A percentile compares a stretch with the other conserved stretches of the same genome.
These are phyloP conservation scores for Ophiostoma sp. DNA, from an alignment of 2,329 filamentous ascomycete species.

Conservation along the genomic window DNA sequence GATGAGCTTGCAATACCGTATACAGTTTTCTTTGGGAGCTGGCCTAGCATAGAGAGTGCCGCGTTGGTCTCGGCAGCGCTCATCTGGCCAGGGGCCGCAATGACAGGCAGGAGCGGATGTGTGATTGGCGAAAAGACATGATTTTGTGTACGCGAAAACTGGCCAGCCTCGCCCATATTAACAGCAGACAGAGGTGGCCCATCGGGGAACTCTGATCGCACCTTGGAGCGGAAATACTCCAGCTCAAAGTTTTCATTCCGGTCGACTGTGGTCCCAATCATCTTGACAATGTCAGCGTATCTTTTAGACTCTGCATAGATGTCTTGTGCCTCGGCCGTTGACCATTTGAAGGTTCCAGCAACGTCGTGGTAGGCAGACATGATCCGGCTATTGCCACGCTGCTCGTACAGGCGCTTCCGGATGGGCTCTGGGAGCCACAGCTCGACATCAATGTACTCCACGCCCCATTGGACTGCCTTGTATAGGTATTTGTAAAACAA, in stretches of 20 bases:
- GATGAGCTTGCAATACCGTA: constrained; percentile 72
- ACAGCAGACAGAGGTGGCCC: constrained; percentile 72
- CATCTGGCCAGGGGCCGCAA: constrained; percentile 79
- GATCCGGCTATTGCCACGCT: constrained; percentile 72
- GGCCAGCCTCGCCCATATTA: constrained; percentile 82
- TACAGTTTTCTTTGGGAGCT: constrained; percentile 71
- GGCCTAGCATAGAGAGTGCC: constrained; percentile 70
- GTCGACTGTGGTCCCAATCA: constrained; percentile 77
- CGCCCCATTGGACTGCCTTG: constrained; percentile 80
- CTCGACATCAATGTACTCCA: constrained; percentile 86
- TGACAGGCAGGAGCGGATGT: constrained; percentile 74
- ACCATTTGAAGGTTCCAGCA: constrained; percentile 78
- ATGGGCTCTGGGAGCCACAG: constrained; percentile 78
- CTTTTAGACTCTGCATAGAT: constrained; percentile 66
- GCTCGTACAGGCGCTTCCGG: constrained; percentile 59
- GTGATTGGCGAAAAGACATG: constrained; percentile 85
- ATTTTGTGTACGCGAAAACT: constrained; percentile 77
- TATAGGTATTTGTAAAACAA: constrained; percentile 76
- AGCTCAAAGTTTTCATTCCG: constrained; percentile 86
- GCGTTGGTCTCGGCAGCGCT: constrained; percentile 81
- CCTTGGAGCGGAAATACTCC: constrained; percentile 77
- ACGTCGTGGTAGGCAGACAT: constrained; percentile 93
- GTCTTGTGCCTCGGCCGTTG: constrained; percentile 62
- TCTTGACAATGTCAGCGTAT: constrained; percentile 83
- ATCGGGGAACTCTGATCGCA: constrained; percentile 62